These are phyloP conservation scores for Paspalum vaginatum DNA, from an alignment of 176 grass and related monocot genomes.

Conservation along the genomic window DNA sequence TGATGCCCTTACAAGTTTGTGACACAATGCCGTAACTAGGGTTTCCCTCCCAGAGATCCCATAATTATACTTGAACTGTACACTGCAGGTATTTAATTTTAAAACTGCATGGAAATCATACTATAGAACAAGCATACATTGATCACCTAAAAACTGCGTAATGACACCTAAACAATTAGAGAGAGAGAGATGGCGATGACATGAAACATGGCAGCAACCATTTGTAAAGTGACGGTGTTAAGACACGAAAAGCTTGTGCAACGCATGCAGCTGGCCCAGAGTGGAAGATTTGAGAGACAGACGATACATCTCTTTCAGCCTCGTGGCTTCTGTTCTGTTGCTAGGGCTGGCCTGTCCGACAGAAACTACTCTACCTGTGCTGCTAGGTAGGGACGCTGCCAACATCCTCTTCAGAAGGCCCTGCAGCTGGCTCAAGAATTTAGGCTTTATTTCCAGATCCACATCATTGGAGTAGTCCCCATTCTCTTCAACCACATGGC, in stretches of 20 bases:
- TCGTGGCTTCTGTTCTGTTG: conserved; percentile 56
- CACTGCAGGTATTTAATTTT: not conserved
- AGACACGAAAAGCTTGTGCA: conserved; percentile 73
- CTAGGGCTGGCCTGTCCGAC: conserved; percentile 41
- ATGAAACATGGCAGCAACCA: not conserved
- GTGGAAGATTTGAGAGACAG: conserved; percentile 69
- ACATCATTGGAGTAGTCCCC: conserved; percentile 46
- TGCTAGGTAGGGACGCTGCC: conserved; percentile 36
- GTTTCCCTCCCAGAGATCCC: not conserved
- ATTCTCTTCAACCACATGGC: conserved; percentile 67
- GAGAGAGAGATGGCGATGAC: not conserved
- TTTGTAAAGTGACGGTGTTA: not conserved
- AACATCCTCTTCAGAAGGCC: conserved; percentile 79
- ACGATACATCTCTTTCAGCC: conserved; percentile 82
- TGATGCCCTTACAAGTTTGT: not conserved
- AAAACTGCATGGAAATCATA: not conserved
- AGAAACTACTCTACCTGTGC: conserved; percentile 45
- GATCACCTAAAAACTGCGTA: not conserved
- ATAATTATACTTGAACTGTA: not conserved
- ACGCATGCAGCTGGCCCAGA: conserved; percentile 60
- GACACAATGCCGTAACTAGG: not conserved
- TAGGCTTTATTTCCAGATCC: conserved; percentile 59
- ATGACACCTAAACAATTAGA: conserved; percentile 9
- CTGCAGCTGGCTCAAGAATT: conserved; percentile 85
- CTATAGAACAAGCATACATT: not conserved